These are phyloP conservation scores for Sporothrix protearum DNA, from an alignment of 2,329 filamentous ascomycete genomes.

Conservation along the genomic window DNA sequence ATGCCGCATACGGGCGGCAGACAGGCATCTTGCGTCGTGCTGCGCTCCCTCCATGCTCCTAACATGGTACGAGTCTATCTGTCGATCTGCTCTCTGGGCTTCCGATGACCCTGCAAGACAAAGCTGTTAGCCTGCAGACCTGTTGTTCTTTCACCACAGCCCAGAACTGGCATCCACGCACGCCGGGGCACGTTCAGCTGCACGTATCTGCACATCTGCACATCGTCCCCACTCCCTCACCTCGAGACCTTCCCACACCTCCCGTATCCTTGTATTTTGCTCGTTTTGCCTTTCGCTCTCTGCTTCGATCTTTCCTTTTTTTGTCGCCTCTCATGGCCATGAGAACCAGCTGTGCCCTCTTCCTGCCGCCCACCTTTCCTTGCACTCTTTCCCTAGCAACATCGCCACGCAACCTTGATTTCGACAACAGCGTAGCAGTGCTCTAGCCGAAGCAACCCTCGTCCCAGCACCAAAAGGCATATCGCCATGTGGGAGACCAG, in stretches of 20 bases:
- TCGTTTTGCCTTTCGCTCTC: not conserved
- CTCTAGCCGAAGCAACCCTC: not conserved
- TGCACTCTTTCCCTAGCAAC: not conserved
- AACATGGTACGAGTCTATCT: not conserved
- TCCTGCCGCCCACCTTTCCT: not conserved
- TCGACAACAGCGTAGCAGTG: not conserved
- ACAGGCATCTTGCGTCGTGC: not conserved
- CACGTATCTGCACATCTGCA: constrained; percentile 11
- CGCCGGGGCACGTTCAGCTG: constrained; percentile 6
- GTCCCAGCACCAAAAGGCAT: not conserved
- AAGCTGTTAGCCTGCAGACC: not conserved
- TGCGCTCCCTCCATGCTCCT: not conserved
- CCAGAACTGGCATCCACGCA: not conserved
- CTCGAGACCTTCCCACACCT: not conserved
- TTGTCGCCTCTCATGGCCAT: not conserved
- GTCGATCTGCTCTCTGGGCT: constrained; percentile 10
- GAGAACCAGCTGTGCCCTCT: not conserved
- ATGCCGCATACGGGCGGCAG: not conserved
- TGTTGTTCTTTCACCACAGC: not conserved
- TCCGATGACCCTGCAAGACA: not conserved
- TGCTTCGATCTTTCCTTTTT: not conserved
- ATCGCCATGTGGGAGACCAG: not conserved
- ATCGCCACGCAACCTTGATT: not conserved
- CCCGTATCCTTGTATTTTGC: no score
- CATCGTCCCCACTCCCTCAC: constrained; percentile 11